Conservation (phyloP, 805 yeast species). For the Wickerhamomyces subpelliculosus region DNA sequence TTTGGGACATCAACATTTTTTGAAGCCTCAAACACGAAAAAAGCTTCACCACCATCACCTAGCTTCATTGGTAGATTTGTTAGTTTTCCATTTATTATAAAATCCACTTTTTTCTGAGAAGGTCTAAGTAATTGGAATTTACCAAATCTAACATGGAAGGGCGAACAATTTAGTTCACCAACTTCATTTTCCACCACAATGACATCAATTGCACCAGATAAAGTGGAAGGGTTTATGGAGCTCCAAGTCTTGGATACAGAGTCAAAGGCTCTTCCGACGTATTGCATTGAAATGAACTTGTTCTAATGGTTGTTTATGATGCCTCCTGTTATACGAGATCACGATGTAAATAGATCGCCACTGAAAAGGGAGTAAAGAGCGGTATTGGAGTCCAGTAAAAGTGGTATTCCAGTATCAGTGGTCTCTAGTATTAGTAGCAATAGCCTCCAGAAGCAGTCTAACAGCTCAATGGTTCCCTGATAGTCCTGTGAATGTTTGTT, state of each 20-base stretch:
- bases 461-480: too few species aligned
- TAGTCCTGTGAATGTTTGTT: too few species aligned
- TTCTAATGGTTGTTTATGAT: neutral
- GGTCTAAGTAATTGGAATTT: slow-evolving; percentile 90
- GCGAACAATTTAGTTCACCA: slow-evolving; percentile 77
- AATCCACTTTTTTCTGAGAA: slow-evolving; percentile 88
- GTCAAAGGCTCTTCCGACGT: slow-evolving; percentile 92
- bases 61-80: slow-evolving; percentile 91
- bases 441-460: too few species aligned
- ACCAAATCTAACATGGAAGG: slow-evolving; percentile 95
- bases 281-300: slow-evolving; percentile 58
- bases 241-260: slow-evolving; percentile 97
- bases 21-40: slow-evolving; percentile 87
- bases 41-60: slow-evolving; percentile 97
- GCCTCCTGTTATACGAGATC: neutral
- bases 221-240: slow-evolving; percentile 91
- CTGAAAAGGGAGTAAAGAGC: too few species aligned
- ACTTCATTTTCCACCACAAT: slow-evolving; percentile 88
- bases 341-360: too few species aligned
- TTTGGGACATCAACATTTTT: slow-evolving; percentile 56
- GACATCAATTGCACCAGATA: slow-evolving; percentile 95
- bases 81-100: slow-evolving; percentile 73
- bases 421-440: too few species aligned
- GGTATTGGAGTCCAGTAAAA: too few species aligned
- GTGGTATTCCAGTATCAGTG: too few species aligned